Evolutionary conservation across 2,329 filamentous ascomycete species (phyloP).

Genomic region (Dothiorella sarmentorum): DNA sequence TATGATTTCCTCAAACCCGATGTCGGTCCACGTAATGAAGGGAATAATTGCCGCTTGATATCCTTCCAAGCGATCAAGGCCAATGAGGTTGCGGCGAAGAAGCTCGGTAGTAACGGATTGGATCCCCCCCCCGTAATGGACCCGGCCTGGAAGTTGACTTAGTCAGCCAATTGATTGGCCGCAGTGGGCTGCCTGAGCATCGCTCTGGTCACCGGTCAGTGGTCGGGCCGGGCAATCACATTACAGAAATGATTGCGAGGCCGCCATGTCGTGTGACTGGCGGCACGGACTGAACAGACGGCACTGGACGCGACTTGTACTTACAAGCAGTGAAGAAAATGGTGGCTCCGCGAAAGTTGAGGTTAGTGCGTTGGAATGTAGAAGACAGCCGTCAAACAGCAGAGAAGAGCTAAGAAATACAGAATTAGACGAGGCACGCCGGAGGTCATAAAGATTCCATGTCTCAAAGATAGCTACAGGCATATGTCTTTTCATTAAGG

Average conservation of each 20-base stretch:
- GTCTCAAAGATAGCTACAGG: constrained; percentile 3
- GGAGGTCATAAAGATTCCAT: constrained; percentile 4
- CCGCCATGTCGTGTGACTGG: constrained; percentile 5
- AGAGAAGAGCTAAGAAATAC: neutral
- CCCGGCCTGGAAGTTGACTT: neutral
- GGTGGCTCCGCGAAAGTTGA: neutral
- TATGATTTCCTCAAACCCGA: neutral
- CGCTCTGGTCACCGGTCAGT: constrained; percentile 5
- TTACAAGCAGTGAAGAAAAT: neutral
- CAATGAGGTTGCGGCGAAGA: neutral
- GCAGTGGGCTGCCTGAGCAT: neutral
- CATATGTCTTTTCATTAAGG: constrained; percentile 7
- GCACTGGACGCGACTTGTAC: neutral
- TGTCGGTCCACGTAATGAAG: constrained; percentile 1
- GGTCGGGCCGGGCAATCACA: constrained; percentile 9
- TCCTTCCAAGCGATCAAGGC: neutral
- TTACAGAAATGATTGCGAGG: constrained; percentile 12
- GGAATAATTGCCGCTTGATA: neutral
- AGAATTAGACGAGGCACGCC: neutral
- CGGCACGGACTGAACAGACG: constrained; percentile 1
- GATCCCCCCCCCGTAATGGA: neutral
- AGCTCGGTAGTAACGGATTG: neutral
- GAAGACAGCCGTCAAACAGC: neutral
- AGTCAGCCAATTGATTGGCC: constrained; percentile 11
- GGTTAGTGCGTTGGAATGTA: too few relatives aligned